Base-by-base conservation (phyloP, 2,329 filamentous ascomycete genomes). In the Pezicula rhizophila region DNA sequence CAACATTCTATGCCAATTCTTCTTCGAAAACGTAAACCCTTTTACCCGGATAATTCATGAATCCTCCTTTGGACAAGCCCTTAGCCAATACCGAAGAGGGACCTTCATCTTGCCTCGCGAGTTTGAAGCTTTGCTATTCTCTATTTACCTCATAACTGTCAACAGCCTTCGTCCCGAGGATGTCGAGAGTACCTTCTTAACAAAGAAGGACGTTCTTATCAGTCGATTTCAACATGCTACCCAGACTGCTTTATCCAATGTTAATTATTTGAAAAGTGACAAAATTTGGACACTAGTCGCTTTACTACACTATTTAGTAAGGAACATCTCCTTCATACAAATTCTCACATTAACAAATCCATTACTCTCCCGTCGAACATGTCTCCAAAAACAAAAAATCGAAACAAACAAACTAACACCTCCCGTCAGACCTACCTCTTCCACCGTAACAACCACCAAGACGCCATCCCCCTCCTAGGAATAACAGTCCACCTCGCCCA, bases 121-220 rank as follows among this genome's bases (percentile, higher is more conserved):
- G n/a, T 72, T 86, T 17, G 82, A 87, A 60, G 80, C 79, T 1
- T 70, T 88, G 28, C 79, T 87, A 72, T 87, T 87, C 61, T 69
- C 77, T 54, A 76, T 84, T 20, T 84, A 84, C 58, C 67, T 79
- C 44, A 73, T 79, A 59, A 78, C 79, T 14, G 65, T 82, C 49
- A 76, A 17, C 80, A 77, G 35, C 68, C 85, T 55, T 72, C 72
- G 28, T 76, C 82, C 11, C 68, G 70, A 5, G 75, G 75, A 60
- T 76, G 73, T 52, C 8, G 46, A 54, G 46, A 49, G 42, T 31
- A 40, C 42, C 47, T 66, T 51, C 49, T 52, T 18, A 39, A 60
- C 39, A n/a, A 45, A 48, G 8, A 59, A 57, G 18, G 12, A 39
- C 10, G 39, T 18, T 5, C 11, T 57, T 4, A 8, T 59, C 12